phyloP scores from a whole-genome alignment of 2,329 filamentous ascomycete genomes.

The Colletotrichum scovillei region DNA sequence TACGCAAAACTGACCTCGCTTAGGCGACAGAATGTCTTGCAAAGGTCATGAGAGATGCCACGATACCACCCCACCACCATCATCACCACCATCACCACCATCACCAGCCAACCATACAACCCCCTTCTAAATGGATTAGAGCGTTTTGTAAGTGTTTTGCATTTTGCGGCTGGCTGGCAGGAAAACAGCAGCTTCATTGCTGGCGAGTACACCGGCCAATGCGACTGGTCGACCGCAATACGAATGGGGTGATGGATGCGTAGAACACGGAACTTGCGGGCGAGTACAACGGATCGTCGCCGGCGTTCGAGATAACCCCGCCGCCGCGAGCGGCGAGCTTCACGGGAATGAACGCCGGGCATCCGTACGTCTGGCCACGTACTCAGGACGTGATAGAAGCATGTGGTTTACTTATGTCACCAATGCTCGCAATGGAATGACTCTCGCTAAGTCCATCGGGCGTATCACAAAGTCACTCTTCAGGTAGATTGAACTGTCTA shows the following conservation, averaged over 20 bases:
- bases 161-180: background rate
- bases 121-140: background rate
- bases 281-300: background rate
- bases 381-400: background rate
- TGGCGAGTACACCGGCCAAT: background rate
- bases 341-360: background rate
- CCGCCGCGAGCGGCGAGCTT: slow-evolving; percentile 3
- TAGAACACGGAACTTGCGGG: background rate
- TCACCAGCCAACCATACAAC: background rate
- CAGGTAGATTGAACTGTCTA: background rate
- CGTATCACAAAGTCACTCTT: background rate
- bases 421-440: background rate
- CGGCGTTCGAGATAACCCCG: background rate
- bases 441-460: background rate
- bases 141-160: background rate
- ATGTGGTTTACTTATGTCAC: background rate
- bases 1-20: background rate
- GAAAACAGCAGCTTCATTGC: background rate
- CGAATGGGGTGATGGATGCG: background rate
- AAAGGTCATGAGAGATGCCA: background rate
- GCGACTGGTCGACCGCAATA: background rate
- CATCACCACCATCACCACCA: background rate
- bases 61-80: background rate
- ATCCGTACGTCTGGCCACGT: background rate
- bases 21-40: background rate